Evolutionary conservation across 192 early-diverging fungal genomes (phyloP), one percentile per base, ranked within the genome.

Genomic region (Dissophora globulifera): DNA sequence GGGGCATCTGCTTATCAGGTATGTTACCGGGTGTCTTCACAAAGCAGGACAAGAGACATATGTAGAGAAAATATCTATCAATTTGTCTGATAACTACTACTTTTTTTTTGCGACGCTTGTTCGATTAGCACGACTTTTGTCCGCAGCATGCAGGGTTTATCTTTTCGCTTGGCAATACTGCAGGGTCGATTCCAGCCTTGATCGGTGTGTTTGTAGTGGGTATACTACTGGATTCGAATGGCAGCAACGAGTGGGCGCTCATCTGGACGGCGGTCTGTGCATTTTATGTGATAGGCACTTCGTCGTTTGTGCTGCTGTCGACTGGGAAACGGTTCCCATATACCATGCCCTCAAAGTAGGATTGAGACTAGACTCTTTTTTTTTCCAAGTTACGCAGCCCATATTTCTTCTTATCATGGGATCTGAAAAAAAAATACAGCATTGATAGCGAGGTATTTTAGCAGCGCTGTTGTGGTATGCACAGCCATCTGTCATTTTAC

Each of bases 61-160:
- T n/a, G n/a, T n/a, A n/a, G n/a, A n/a, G n/a, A n/a, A n/a, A n/a
- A n/a, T 23, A 50, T 50, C 15, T 13, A 11, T 40, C 17, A 3
- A 46, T 45, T 27, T 58, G 42, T 45, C 35, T 40, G 38, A 19
- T 20, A 38, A 11, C 27, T 25, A 27, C 42, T 23, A 45, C 42
- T 27, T 45, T 42, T 4, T 33, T 32, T 60, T n/a, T n/a, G n/a
- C n/a, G n/a, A n/a, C n/a, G n/a, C 31, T 50, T 48, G 26, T 40
- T 9, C n/a, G 23, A 16, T 22, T 46, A 81, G 66, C 70, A 67
- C 42, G 79, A 81, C 32, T 69, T 81, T 52, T 72, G 70, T 48
- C 72, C 79, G 1, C 56, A 66, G 31, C 55, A 81, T 33, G 72
- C 72, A n/a, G 79, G 79, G n/a, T 57, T 70, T 26, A 78, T 81